Evolutionary conservation across 352 stramenopile genomes (phyloP).

Genomic region (Thalassiosira oceanica): DNA sequence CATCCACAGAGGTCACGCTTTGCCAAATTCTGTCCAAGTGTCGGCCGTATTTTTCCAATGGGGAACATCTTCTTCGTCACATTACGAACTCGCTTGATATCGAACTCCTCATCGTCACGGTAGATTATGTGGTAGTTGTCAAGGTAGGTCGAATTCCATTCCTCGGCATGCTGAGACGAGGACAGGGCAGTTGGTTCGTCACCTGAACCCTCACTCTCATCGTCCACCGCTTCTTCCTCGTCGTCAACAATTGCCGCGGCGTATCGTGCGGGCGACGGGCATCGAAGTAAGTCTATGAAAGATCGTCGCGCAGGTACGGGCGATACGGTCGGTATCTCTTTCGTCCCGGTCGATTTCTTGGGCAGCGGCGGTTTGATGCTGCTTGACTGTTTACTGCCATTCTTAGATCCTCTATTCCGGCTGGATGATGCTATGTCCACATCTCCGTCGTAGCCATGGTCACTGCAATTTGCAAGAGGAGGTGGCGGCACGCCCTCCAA

Average conservation of each 20-base stretch:
- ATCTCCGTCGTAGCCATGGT: too few species aligned
- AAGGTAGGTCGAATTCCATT: slow-evolving; percentile 25
- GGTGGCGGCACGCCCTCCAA: too few species aligned
- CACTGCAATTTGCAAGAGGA: too few species aligned
- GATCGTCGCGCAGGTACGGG: too few species aligned
- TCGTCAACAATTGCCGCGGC: slow-evolving; percentile 22
- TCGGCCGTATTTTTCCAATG: slow-evolving; percentile 66
- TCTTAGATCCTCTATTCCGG: too few species aligned
- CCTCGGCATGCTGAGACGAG: background rate
- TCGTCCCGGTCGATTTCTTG: too few species aligned
- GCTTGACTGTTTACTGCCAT: too few species aligned
- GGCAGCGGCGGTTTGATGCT: too few species aligned
- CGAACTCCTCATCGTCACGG: slow-evolving; percentile 50
- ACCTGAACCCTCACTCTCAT: slow-evolving; percentile 10
- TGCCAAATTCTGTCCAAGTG: slow-evolving; percentile 71
- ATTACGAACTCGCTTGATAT: slow-evolving; percentile 57
- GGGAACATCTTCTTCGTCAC: slow-evolving; percentile 68
- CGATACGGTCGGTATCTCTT: too few species aligned
- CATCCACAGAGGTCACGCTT: slow-evolving; percentile 64
- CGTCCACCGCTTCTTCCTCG: slow-evolving; percentile 18
- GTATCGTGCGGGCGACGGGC: slow-evolving; percentile 56
- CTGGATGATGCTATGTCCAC: too few species aligned
- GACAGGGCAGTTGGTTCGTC: background rate
- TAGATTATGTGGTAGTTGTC: slow-evolving; percentile 37
- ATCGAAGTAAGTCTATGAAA: slow-evolving; percentile 29